Base-by-base conservation (phyloP, 805 yeast species). In the Hanseniaspora meyeri region DNA sequence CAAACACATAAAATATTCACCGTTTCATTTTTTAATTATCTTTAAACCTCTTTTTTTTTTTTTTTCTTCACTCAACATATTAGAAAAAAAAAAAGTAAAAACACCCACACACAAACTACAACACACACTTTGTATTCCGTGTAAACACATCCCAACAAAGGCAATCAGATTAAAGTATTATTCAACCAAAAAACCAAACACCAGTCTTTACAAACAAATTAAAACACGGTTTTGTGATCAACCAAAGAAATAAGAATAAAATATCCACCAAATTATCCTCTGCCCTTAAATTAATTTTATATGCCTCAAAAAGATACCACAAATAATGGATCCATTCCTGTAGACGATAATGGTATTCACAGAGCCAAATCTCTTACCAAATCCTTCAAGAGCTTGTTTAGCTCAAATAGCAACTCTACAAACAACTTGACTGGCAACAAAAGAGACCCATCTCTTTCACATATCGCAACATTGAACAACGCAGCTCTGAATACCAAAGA, bases 381-480 rank as follows among this genome's bases (percentile, higher is more conserved):
- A 43, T 65, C 68, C 2, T 51, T 66, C 10, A 65, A 64, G 46
- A 64, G 62, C n/a, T 58, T 66, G 17, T 66, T 66, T 40, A 62
- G 60, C 20, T 46, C 39, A 29, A 42, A 29, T 19, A 50, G 31
- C 36, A 20, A 36, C 27, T 46, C 40, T 1, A 10, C 29, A 14
- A 39, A 32, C 10, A 34, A 46, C 29, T 5, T 19, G 5, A 14
- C 5, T 19, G 11, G 17, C 12, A 34, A 10, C 31, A 46, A 34
- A 34, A 46, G 29, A 20, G 49, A 46, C 16, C 49, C 27, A 4
- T 46, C 49, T 12, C 24, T 46, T 3, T 34, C 40, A 17, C 49
- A 46, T 16, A 17, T 32, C 17, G 39, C 49, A 2, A 9, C 49
- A 11, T 34, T 46, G 11, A 46, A 46, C 49, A 46, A 24, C 19